Conservation (phyloP, 176 grass and related monocot species). For the Musa itinerans region DNA sequence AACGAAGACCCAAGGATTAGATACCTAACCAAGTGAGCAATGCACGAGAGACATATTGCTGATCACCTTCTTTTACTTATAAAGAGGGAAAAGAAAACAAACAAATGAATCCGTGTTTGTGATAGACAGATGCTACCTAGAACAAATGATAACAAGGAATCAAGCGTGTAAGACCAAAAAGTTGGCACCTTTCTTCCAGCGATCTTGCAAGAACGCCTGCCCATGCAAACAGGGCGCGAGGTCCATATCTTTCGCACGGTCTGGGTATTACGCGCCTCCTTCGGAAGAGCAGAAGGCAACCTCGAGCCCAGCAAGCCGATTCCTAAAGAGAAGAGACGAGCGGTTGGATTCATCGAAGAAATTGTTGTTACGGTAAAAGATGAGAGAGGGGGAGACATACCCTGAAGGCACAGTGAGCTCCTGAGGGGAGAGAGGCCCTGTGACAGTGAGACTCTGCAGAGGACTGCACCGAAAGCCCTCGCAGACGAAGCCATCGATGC, state of each 20-base stretch:
- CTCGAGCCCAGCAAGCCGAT: background rate
- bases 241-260: conserved; percentile 54
- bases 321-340: background rate
- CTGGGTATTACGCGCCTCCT: background rate
- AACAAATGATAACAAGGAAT: background rate
- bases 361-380: background rate
- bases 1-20: background rate
- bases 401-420: background rate
- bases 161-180: background rate
- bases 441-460: background rate
- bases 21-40: background rate
- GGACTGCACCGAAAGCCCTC: background rate
- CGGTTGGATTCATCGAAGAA: background rate
- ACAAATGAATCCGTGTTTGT: background rate
- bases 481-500: background rate
- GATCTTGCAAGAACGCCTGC: conserved; percentile 94
- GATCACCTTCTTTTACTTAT: background rate
- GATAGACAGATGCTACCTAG: background rate
- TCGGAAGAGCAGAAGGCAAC: background rate
- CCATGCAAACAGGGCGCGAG: conserved; percentile 74
- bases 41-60: background rate
- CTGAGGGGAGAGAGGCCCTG: background rate
- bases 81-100: background rate
- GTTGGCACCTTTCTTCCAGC: conserved; percentile 84
- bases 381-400: background rate